Percentiles rank a stretch among this genome's conserved stretches.
Conservation (phyloP, 2,329 filamentous ascomycete genomes). For the Diplodia scrobiculata region DNA sequence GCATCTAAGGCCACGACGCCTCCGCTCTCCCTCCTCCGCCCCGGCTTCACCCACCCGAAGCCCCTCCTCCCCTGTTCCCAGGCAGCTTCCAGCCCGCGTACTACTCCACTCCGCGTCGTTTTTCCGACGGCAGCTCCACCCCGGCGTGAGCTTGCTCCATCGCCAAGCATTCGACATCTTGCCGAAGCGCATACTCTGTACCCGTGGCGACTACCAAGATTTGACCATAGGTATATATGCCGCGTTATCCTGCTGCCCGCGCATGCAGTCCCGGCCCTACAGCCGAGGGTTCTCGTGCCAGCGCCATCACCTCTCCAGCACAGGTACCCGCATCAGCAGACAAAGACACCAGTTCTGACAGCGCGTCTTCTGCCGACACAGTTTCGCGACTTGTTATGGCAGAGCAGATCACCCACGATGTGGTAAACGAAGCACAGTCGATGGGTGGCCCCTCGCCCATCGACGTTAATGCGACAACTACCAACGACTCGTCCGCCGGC, state of each 20-base stretch:
- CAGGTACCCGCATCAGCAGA: constrained; percentile 28
- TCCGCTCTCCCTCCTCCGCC: constrained; percentile 20
- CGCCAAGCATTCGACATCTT: constrained; percentile 42
- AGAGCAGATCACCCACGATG: constrained; percentile 70
- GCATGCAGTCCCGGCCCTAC: constrained; percentile 31
- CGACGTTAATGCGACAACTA: constrained; percentile 66
- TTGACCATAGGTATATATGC: constrained; percentile 47
- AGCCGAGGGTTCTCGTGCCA: constrained; percentile 29
- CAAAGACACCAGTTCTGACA: constrained; percentile 43
- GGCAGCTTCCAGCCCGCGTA: constrained; percentile 7
- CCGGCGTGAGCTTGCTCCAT: constrained; percentile 38
- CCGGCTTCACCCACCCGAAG: constrained; percentile 26
- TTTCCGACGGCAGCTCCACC: constrained; percentile 26
- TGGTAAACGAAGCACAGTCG: constrained; percentile 71
- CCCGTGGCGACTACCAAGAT: constrained; percentile 45
- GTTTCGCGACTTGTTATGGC: constrained; percentile 68
- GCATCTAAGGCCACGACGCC: constrained; percentile 29
- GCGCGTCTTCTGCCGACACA: constrained; percentile 41
- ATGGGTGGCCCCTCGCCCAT: constrained; percentile 64
- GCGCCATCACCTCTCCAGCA: constrained; percentile 25
- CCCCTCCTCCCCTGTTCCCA: constrained; percentile 10
- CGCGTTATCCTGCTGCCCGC: constrained; percentile 35
- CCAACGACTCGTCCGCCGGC: constrained; percentile 57
- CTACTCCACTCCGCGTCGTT: constrained; percentile 25
- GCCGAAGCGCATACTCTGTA: constrained; percentile 46